These are phyloP conservation scores for Cyclotella sp. DNA, from an alignment of 108 stramenopile species.

Conservation along the genomic window DNA sequence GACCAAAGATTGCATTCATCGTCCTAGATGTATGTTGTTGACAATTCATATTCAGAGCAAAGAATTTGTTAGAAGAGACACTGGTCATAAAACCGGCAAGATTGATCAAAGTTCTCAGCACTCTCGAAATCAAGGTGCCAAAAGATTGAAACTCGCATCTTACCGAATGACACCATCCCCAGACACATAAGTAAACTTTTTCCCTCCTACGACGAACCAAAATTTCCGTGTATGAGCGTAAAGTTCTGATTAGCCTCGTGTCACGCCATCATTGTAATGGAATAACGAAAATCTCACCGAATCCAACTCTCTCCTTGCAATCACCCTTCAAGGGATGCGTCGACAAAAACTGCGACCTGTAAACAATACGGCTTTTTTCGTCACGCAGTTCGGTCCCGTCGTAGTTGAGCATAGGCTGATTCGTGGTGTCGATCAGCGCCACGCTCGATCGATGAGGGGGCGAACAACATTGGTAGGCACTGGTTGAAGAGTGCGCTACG, in stretches of 20 bases:
- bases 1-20: conserved; percentile 59
- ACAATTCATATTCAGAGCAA: neutral
- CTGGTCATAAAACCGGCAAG: neutral
- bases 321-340: conserved; percentile 49
- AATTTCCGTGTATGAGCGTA: neutral
- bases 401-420: conserved; percentile 54
- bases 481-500: too few relatives aligned
- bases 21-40: conserved; percentile 9
- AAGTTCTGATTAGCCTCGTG: neutral
- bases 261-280: too few relatives aligned
- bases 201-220: conserved; percentile 14
- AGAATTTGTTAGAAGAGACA: neutral
- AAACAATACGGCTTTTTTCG: conserved; percentile 24
- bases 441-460: neutral
- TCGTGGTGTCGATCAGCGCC: conserved; percentile 26
- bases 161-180: conserved; percentile 56
- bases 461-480: neutral
- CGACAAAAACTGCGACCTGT: conserved; percentile 52
- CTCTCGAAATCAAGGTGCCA: too few relatives aligned
- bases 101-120: neutral
- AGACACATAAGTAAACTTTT: conserved; percentile 48
- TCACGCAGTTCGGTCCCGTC: conserved; percentile 55
- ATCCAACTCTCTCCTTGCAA: conserved; percentile 58
- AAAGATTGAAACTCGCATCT: too few relatives aligned
- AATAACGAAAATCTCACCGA: conserved; percentile 8